phyloP scores from a whole-genome alignment of 2,329 filamentous ascomycete species.

The Xylariaceae sp. region DNA sequence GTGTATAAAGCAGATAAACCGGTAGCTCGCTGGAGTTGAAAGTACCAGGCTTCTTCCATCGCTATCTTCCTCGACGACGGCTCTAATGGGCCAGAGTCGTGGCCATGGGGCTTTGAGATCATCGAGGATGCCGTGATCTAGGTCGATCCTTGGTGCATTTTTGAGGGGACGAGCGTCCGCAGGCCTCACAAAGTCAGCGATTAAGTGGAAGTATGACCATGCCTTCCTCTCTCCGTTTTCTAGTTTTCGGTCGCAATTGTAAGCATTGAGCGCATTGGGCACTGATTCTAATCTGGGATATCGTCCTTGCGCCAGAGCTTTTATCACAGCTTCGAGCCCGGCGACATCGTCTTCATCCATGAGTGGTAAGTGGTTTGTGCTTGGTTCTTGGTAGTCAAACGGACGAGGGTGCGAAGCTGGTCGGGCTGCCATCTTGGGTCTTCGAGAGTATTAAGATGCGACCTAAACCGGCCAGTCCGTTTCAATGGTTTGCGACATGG shows the following conservation, averaged over 20 bases:
- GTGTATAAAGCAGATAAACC: constrained; percentile 24
- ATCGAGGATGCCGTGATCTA: constrained; percentile 7
- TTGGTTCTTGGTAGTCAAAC: no score
- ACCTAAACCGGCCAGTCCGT: no score
- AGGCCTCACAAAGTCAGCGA: constrained; percentile 11
- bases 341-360: constrained; percentile 11
- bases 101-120: constrained; percentile 15
- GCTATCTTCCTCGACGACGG: neutral
- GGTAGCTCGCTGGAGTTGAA: constrained; percentile 14
- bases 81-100: constrained; percentile 1
- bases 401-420: no score
- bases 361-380: constrained; percentile 6
- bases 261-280: constrained; percentile 20
- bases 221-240: neutral
- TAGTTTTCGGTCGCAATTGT: constrained; percentile 12
- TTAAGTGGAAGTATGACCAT: constrained; percentile 21
- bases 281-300: constrained; percentile 17
- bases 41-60: neutral
- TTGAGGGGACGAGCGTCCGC: neutral
- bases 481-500: no score
- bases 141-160: neutral
- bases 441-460: no score
- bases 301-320: constrained; percentile 11
- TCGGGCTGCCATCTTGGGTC: no score
- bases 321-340: constrained; percentile 13